Evolutionary conservation across 2,329 filamentous ascomycete species (phyloP), one percentile per base, ranked within the genome.

Genomic region (Didymella pinodella): DNA sequence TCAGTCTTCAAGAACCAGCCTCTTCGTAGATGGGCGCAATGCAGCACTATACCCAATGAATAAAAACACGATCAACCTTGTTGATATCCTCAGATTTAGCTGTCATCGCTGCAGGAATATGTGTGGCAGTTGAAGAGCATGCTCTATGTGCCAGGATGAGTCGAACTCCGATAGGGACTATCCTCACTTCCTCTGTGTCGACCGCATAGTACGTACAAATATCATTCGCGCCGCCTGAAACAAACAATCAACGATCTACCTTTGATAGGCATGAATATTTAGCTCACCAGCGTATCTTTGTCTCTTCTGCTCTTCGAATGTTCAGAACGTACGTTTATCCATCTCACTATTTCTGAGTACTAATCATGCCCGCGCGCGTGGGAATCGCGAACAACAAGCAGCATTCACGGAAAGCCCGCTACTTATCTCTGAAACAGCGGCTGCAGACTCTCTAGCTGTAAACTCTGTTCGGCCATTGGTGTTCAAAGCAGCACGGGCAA

Each of bases 311-410:
- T 7, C n/a, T 2, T 40, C 6, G n/a, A 32, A 3, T 10, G 11
- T 11, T 5, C 28, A 6, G 14, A 2, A 34, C 6, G 14, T 41
- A 3, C 20, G 12, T 28, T 22, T n/a, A 7, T 25, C 34, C 20
- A 34, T 34, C 28, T 26, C 29, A 7, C 10, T 18, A 14, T 6
- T 11, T 12, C 28, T 16, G 14, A n/a, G 25, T 7, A 7, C 5
- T 26, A 8, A 22, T 16, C 36, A 58, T 50, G 47, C 50, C 68
- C 20, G 75, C 59, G 45, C 71, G 73, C 54, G 46, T 77, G 53
- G 75, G 73, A 7, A 34, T 76, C 45, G 66, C 68, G 47, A 63
- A 66, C n/a, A 77, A 76, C 64, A 49, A 69, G 14, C 71, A 72
- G 22, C 73, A 73, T 46, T 69, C 69, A 8, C 61, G 65, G 11